Base-by-base conservation (phyloP, 2,329 filamentous ascomycete genomes). In the Fusarium brachygibbosum region DNA sequence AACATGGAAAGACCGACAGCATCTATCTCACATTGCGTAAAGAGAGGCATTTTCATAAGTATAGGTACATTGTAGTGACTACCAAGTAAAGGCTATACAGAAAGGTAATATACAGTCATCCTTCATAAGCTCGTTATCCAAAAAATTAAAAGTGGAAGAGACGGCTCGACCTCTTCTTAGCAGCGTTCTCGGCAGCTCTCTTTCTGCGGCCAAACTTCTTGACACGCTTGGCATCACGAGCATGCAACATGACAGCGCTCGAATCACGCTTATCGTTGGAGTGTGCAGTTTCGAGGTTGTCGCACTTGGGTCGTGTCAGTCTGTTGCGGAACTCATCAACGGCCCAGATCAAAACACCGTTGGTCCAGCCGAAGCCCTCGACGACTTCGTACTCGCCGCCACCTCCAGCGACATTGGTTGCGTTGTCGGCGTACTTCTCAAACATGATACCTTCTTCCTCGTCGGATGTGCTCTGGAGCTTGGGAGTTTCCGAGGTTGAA, bases 371-470 rank as follows among this genome's bases (percentile, higher is more conserved):
- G 70, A 92, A 92, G 2, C 90, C 89, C 78, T 91, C 87, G 4
- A 91, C 89, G 8, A 91, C 89, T 55, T 86, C 84, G 75, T 91
- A 91, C 80, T 91, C 90, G 68, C 90, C 90, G 8, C 90, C 90
- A 9, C 87, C 81, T 29, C 90, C 90, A 2, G 86, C 87, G 1
- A 84, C 85, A 66, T 90, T 89, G 45, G 84, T 88, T 10, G 85
- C 79, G 58, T 85, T 86, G 69, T 90, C 87, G 14, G 81, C 82
- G 74, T 91, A 91, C 82, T 91, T 91, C 76, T 92, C 90, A 75
- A 91, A 92, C 82, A 92, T 91, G 75, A 86, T 87, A 23, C 90
- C 90, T 10, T 78, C 78, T 21, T 82, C 79, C 9, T 80, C 71
- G 2, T 80, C 72, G 0, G 77, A 73, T 1, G 86, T 75, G 1